Conservation (phyloP, 495 filamentous ascomycete species). For the Penicillium bovifimosum region DNA sequence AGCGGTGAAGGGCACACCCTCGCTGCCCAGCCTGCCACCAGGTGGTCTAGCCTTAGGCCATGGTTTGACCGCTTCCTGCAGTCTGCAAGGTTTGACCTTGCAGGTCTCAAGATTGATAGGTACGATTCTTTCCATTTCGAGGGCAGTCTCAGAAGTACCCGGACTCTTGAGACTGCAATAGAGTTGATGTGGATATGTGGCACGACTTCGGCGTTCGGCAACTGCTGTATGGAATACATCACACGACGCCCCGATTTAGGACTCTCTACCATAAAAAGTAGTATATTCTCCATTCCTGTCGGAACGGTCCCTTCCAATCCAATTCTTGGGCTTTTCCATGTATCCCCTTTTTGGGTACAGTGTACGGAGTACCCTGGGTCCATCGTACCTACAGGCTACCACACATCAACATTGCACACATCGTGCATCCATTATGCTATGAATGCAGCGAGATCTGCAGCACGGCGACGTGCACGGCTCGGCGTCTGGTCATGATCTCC, state of each 20-base stretch:
- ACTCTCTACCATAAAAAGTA: no score
- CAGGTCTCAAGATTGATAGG: conserved; percentile 10
- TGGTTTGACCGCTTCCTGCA: conserved; percentile 33
- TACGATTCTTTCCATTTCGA: not conserved
- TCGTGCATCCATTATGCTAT: not conserved
- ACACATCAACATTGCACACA: not conserved
- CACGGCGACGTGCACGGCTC: conserved; percentile 16
- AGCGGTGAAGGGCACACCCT: conserved; percentile 23
- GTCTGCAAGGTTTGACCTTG: conserved; percentile 33
- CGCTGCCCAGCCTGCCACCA: no score
- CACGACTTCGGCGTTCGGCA: conserved; percentile 7
- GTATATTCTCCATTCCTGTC: not conserved
- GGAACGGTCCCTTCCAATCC: not conserved
- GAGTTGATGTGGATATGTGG: conserved; percentile 6
- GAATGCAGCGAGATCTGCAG: not conserved
- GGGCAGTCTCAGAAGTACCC: conserved; percentile 1
- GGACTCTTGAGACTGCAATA: not conserved
- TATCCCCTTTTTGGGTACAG: not conserved
- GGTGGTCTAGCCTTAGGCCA: conserved; percentile 5
- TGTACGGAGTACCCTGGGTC: not conserved
- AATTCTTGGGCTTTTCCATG: not conserved
- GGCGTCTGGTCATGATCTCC: conserved; percentile 7
- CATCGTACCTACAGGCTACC: not conserved
- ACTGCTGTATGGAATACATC: conserved; percentile 5
- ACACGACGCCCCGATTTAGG: conserved; percentile 4